Base-by-base conservation (phyloP, 768 basidiomycete genomes). In the Leccinum incarnatum region DNA sequence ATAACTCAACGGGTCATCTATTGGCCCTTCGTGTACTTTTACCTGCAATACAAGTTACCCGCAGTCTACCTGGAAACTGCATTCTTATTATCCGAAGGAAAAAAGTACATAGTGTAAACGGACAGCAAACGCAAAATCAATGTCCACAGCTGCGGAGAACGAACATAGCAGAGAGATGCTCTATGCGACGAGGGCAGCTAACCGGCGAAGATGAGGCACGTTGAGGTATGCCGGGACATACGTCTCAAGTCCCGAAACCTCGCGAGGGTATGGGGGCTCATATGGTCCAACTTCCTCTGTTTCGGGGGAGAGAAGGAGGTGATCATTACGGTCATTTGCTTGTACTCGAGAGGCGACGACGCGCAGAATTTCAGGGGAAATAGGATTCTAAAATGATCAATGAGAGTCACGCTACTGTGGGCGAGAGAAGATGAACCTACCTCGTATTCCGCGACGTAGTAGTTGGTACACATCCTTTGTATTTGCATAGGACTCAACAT, bases 401-500 rank as follows among this genome's bases (percentile, higher is more conserved):
- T 46, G 47, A 11, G 47, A 49, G 55, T 52, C 37, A 37, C 47
- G 14, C 19, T 32, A 11, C 21, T 36, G 8, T 47, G 48, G n/a
- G 4, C 55, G 10, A 56, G 9, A 29, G 40, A 48, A 36, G 2
- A 54, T 27, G 79, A 45, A 54, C 67, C 47, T 65, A 93, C 94
- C 85, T 99, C 97, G 73, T 98, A 99, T 76, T 98, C 97, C 49
- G 96, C 97, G 61, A 96, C 95, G 70, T 97, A 98, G 77, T 98
- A 98, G 74, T 96, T 96, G 58, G 92, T 93, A 74, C 97, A 98
- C 87, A 99, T 95, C 72, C 97, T 89, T 78, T 98, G 97, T 64
- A 99, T 98, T 74, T 99, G 97, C 76, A 95, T 95, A 2, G 97
- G 97, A 62, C 94, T 98, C 48, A 99, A 81, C 90, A 98, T 98